Evolutionary conservation across 768 basidiomycete genomes (phyloP).

Genomic region (Trametes cingulata): DNA sequence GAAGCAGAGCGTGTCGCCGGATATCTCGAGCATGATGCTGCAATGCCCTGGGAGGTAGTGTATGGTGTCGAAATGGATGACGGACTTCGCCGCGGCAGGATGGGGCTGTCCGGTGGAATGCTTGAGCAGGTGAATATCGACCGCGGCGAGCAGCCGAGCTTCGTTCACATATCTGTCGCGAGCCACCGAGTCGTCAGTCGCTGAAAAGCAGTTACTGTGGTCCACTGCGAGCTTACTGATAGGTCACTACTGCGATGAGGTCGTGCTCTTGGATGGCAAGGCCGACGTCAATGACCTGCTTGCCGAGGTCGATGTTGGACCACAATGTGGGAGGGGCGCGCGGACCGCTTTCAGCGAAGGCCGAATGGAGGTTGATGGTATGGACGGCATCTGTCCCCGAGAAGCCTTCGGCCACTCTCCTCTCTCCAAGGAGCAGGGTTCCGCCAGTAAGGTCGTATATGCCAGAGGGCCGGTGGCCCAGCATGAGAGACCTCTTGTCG

Average conservation of each 20-base stretch:
- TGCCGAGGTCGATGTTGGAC: slow-evolving; percentile 19
- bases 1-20: slow-evolving; percentile 25
- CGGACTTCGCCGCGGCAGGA: slow-evolving; percentile 22
- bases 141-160: slow-evolving; percentile 9
- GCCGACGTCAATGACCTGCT: slow-evolving; percentile 27
- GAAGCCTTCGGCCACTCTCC: neutral
- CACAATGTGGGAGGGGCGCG: slow-evolving; percentile 1
- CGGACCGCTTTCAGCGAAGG: neutral
- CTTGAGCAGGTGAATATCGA: slow-evolving; percentile 24
- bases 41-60: slow-evolving; percentile 20
- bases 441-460: slow-evolving; percentile 32
- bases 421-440: slow-evolving; percentile 26
- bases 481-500: slow-evolving; percentile 2
- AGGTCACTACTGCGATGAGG: slow-evolving; percentile 26
- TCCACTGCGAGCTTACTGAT: too few species aligned
- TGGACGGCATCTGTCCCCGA: slow-evolving; percentile 17
- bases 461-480: slow-evolving; percentile 22
- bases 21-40: slow-evolving; percentile 26
- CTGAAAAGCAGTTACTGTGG: too few species aligned
- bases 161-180: slow-evolving; percentile 11
- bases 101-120: slow-evolving; percentile 25
- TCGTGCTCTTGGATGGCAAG: slow-evolving; percentile 28
- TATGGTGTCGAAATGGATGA: slow-evolving; percentile 17
- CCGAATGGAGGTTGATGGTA: slow-evolving; percentile 7
- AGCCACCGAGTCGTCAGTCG: neutral